These are phyloP conservation scores for Sphagnum magellanicum DNA, from an alignment of 228 moss, liverwort and hornwort species.

Conservation along the genomic window DNA sequence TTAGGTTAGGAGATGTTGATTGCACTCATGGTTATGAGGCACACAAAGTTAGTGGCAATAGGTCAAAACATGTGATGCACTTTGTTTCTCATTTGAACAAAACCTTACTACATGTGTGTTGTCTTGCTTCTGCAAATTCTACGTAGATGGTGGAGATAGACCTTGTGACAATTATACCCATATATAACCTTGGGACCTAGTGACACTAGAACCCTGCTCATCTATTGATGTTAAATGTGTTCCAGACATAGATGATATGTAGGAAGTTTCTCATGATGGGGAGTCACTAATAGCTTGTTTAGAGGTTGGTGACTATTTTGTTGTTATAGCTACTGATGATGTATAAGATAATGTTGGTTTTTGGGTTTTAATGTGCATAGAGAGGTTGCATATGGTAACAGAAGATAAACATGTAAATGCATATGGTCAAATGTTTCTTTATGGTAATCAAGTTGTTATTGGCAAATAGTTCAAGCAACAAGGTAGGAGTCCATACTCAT, in stretches of 20 bases:
- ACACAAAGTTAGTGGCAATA: not conserved
- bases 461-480: not conserved
- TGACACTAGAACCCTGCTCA: not conserved
- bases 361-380: not conserved
- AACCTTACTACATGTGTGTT: not conserved
- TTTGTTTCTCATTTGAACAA: not conserved
- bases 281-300: no score
- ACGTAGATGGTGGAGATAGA: not conserved
- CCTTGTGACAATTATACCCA: not conserved
- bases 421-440: not conserved
- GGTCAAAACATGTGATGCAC: not conserved
- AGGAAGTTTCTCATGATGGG: not conserved
- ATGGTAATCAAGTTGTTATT: not conserved
- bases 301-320: not conserved
- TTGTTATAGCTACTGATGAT: not conserved
- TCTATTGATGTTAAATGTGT: not conserved
- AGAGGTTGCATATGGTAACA: not conserved
- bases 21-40: not conserved
- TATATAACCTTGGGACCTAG: not conserved
- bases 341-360: not conserved
- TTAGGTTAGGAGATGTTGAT: not conserved
- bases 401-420: no score
- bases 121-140: not conserved
- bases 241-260: not conserved
- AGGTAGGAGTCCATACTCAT: not conserved